A percentile compares a stretch with the other conserved stretches of the same genome.
Evolutionary conservation across 2,329 filamentous ascomycete species (phyloP).

Genomic region (Aciculosporium take): DNA sequence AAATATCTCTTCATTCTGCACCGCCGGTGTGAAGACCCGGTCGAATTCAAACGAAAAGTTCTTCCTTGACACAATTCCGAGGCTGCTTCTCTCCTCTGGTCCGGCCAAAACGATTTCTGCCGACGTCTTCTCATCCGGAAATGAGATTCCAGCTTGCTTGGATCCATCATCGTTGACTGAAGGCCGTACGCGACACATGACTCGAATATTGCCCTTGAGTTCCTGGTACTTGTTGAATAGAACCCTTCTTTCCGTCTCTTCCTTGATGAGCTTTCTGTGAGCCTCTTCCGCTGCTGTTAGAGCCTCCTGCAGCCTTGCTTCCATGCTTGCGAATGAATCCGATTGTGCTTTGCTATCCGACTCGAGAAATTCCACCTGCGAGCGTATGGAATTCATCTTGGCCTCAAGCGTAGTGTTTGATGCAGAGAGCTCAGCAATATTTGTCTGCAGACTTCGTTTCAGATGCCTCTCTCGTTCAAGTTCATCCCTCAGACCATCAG

Average conservation of each 20-base stretch:
- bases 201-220: conserved; percentile 92
- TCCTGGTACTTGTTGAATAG: conserved; percentile 97
- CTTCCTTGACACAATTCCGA: conserved; percentile 62
- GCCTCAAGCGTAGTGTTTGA: conserved; percentile 57
- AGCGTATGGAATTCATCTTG: conserved; percentile 59
- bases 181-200: conserved; percentile 92
- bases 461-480: conserved; percentile 50
- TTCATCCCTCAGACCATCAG: conserved; percentile 33
- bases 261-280: conserved; percentile 71
- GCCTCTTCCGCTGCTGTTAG: conserved; percentile 53
- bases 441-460: conserved; percentile 37
- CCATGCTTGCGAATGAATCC: conserved; percentile 68
- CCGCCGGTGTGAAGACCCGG: conserved; percentile 68
- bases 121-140: conserved; percentile 70
- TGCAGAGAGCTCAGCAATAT: conserved; percentile 42
- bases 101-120: conserved; percentile 77
- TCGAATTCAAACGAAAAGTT: conserved; percentile 84
- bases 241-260: conserved; percentile 80
- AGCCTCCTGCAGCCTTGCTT: conserved; percentile 67
- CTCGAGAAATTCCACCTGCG: conserved; percentile 78
- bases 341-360: conserved; percentile 83
- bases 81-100: conserved; percentile 67
- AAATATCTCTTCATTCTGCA: conserved; percentile 77
- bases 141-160: conserved; percentile 58
- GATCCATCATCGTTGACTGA: conserved; percentile 45